A percentile compares a stretch with the other conserved stretches of the same genome.
Conservation (phyloP, 1,284 basidiomycete genomes). For the Malassezia japonica region DNA sequence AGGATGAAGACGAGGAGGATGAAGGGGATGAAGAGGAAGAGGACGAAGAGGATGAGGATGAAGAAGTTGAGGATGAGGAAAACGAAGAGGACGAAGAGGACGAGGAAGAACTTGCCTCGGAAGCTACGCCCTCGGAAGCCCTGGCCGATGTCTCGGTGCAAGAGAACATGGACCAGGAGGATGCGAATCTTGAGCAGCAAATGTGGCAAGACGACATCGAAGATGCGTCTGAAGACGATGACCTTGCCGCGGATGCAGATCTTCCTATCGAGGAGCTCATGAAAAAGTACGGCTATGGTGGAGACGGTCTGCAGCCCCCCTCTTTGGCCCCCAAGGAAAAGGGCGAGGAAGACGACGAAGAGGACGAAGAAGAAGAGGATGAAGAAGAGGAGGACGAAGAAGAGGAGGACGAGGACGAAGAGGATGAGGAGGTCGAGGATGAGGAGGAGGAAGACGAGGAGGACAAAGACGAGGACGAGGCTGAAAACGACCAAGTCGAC, state of each 20-base stretch:
- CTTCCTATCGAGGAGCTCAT: constrained; percentile 55
- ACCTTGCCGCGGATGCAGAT: constrained; percentile 53
- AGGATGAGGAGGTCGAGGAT: neutral
- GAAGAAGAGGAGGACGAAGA: neutral
- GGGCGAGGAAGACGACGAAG: constrained; percentile 18
- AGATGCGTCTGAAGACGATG: constrained; percentile 53
- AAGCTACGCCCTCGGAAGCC: too few relatives aligned
- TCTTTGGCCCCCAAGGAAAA: too few relatives aligned
- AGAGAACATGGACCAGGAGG: neutral
- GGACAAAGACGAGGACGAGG: constrained; percentile 8
- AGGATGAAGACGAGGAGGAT: constrained; percentile 15
- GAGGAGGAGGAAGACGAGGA: neutral
- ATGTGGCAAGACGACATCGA: constrained; percentile 48
- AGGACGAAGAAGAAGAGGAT: constrained; percentile 5
- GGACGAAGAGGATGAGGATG: constrained; percentile 20
- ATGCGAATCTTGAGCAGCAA: constrained; percentile 35
- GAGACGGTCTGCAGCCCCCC: neutral
- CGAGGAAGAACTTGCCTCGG: constrained; percentile 52
- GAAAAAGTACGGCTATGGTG: constrained; percentile 51
- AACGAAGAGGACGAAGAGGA: constrained; percentile 47
- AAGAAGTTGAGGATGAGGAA: constrained; percentile 16
- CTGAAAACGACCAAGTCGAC: too few relatives aligned
- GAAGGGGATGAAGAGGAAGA: constrained; percentile 24
- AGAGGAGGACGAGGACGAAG: neutral
- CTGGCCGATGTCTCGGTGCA: neutral